Evolutionary conservation across 805 yeast species (phyloP), one percentile per base, ranked within the genome.

Genomic region (Saturnispora hagleri): DNA sequence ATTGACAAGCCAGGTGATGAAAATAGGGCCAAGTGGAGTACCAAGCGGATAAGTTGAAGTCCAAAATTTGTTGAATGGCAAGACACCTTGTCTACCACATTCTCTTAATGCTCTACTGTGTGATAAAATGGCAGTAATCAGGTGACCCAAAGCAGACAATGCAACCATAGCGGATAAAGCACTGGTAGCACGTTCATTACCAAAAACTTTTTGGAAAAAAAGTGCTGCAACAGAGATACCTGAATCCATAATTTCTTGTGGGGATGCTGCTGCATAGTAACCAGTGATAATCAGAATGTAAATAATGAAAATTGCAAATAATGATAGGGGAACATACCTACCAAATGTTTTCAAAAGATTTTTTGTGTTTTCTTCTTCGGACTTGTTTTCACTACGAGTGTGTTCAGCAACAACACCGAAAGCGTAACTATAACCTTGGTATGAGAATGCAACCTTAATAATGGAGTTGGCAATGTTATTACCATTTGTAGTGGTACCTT

Each of bases 131-230:
- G 86, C 95, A 17, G 89, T 78, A 67, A 86, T 64, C 43, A 88
- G 90, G 62, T 87, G 88, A 55, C 95, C 96, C 54, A 84, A 71
- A 2, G 95, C 89, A 61, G 86, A 79, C 48, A 88, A 70, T 4
- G 95, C 93, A 47, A 87, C 91, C 62, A 87, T 82, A 1, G 81
- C 89, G 10, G 89, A 79, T 10, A 87, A 76, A 3, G 90, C 93
- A 62, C 70, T 81, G 68, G 63, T 60, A 20, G 89, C 93, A 10
- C 67, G 69, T 20, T 74, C 69, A 4, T 56, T 57, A 51, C 89
- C 89, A 64, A 86, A 86, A 2, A 84, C 89, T 56, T 79, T 77
- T 53, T 72, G 77, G 70, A 88, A 87, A 66, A 85, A 85, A 50
- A 80, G 74, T 15, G 89, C 91, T 46, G 90, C 95, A 48, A 87